These are phyloP conservation scores for Cytidiella melzeri DNA, from an alignment of 768 basidiomycete genomes.

Conservation along the genomic window DNA sequence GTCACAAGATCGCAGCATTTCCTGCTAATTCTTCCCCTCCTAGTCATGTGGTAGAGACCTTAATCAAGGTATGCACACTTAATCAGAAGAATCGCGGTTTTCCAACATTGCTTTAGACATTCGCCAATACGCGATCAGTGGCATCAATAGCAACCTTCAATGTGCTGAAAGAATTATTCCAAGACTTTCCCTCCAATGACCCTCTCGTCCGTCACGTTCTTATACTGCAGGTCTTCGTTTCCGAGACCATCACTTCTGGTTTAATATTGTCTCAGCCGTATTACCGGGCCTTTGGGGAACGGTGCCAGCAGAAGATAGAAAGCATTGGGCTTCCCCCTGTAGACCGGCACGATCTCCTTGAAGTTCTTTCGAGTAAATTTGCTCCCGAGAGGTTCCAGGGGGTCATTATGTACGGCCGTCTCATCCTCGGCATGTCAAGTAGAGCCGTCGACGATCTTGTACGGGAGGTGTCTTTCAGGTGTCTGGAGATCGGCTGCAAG, in stretches of 20 bases:
- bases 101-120: conserved; percentile 41
- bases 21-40: not conserved
- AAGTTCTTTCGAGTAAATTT: conserved; percentile 64
- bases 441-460: conserved; percentile 42
- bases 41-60: conserved; percentile 52
- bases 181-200: conserved; percentile 61
- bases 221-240: conserved; percentile 60
- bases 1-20: not conserved
- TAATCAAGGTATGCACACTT: conserved; percentile 49
- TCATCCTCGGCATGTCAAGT: conserved; percentile 36
- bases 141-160: conserved; percentile 41
- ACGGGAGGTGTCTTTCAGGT: conserved; percentile 52
- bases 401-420: conserved; percentile 45
- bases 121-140: conserved; percentile 64
- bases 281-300: conserved; percentile 9
- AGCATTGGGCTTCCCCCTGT: conserved; percentile 49
- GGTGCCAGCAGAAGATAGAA: conserved; percentile 43
- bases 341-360: conserved; percentile 50
- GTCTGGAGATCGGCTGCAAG: conserved; percentile 59
- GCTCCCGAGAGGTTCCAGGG: conserved; percentile 49
- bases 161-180: conserved; percentile 54
- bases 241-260: conserved; percentile 19
- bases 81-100: not conserved
- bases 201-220: conserved; percentile 63
- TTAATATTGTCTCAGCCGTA: conserved; percentile 6